phyloP scores from a whole-genome alignment of 176 grass and related monocot species.

The Olyra latifolia region DNA sequence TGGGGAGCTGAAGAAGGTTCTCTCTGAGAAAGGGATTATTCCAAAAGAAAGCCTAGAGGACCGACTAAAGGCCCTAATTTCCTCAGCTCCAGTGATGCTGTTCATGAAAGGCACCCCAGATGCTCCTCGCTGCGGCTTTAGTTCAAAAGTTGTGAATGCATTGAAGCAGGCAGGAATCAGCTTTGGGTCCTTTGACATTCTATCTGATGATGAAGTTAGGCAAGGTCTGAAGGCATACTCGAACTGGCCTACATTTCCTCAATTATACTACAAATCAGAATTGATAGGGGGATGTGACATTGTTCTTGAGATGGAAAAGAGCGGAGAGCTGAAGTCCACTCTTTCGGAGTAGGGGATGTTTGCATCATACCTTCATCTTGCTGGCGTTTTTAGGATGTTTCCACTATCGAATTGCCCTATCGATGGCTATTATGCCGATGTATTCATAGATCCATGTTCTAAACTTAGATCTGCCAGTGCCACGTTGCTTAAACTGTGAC shows the following conservation, averaged over 20 bases:
- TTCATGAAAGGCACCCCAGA: conserved; percentile 98
- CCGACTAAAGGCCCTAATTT: conserved; percentile 51
- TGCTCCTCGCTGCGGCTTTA: conserved; percentile 76
- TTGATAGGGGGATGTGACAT: conserved; percentile 94
- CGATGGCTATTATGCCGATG: conserved; percentile 23
- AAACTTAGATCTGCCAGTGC: conserved; percentile 30
- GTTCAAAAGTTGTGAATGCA: conserved; percentile 87
- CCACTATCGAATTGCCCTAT: background rate
- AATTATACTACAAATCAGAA: conserved; percentile 95
- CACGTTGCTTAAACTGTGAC: conserved; percentile 32
- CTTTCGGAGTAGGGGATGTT: conserved; percentile 46
- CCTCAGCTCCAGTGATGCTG: conserved; percentile 68
- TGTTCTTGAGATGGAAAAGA: conserved; percentile 75
- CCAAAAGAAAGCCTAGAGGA: conserved; percentile 56
- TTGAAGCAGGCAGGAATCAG: conserved; percentile 65
- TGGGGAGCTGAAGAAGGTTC: conserved; percentile 80
- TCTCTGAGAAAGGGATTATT: conserved; percentile 65
- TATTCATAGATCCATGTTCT: conserved; percentile 35
- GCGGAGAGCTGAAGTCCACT: conserved; percentile 66
- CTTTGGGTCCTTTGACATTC: conserved; percentile 88
- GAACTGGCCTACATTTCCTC: conserved; percentile 96
- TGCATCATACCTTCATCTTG: background rate
- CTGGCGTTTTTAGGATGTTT: conserved; percentile 8
- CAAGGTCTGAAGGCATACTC: conserved; percentile 89
- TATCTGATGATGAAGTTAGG: conserved; percentile 75